Evolutionary conservation across 2,329 filamentous ascomycete species (phyloP).

Genomic region (Penicillium palitans): DNA sequence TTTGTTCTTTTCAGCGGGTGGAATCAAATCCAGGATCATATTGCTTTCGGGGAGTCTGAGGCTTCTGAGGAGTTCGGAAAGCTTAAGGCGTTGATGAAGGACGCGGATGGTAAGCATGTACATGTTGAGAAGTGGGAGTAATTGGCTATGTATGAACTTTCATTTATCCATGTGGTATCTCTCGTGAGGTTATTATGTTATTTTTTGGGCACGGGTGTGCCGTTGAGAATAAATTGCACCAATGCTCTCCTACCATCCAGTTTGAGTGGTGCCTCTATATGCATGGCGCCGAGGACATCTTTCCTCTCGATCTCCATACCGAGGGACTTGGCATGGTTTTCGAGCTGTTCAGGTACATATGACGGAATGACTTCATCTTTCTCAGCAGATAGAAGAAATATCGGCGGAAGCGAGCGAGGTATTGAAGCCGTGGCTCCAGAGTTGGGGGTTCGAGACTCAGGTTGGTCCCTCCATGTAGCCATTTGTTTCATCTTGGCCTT

Average conservation of each 20-base stretch:
- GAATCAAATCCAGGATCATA: conserved; percentile 38
- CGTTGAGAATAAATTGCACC: conserved; percentile 26
- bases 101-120: conserved; percentile 32
- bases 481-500: conserved; percentile 43
- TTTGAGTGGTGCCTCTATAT: conserved; percentile 51
- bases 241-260: conserved; percentile 45
- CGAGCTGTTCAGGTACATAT: conserved; percentile 37
- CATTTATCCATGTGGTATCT: neutral
- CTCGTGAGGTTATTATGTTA: neutral
- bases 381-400: conserved; percentile 45
- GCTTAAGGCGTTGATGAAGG: conserved; percentile 25
- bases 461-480: conserved; percentile 25
- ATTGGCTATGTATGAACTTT: neutral
- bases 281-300: conserved; percentile 50
- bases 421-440: neutral
- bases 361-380: conserved; percentile 48
- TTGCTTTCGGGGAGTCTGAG: conserved; percentile 35
- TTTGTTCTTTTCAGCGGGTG: conserved; percentile 47
- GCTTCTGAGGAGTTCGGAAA: conserved; percentile 32
- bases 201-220: neutral
- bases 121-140: conserved; percentile 19
- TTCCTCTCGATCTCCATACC: conserved; percentile 39
- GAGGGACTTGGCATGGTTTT: conserved; percentile 36
- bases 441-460: neutral
- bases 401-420: conserved; percentile 23